A percentile compares a stretch with the other conserved stretches of the same genome.
Conservation (phyloP, 2,329 filamentous ascomycete species). For the Phaeophleospora eucalypticola region DNA sequence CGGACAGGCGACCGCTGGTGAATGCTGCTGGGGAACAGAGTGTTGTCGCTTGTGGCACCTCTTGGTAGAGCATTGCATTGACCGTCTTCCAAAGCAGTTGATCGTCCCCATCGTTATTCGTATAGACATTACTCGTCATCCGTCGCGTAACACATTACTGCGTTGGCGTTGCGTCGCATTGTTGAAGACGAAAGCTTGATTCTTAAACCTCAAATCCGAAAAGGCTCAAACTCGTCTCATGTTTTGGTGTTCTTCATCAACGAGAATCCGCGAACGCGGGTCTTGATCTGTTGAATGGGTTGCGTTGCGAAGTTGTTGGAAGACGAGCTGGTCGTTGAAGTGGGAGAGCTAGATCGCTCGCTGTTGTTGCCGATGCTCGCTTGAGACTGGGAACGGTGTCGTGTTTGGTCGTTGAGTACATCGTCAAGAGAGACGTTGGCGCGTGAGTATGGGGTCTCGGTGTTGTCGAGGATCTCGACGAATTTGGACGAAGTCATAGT, state of each 20-base stretch:
- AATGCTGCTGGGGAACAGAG: too few relatives aligned
- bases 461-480: constrained; percentile 34
- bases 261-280: constrained; percentile 15
- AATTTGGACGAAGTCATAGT: constrained; percentile 35
- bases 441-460: constrained; percentile 28
- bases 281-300: constrained; percentile 13
- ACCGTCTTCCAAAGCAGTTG: too few relatives aligned
- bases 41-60: too few relatives aligned
- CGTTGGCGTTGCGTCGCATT: background rate
- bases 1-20: too few relatives aligned
- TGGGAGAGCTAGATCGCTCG: constrained; percentile 16
- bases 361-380: constrained; percentile 20
- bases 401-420: constrained; percentile 30
- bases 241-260: constrained; percentile 14
- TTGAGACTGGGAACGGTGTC: constrained; percentile 29
- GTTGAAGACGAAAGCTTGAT: background rate
- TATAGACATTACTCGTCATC: constrained; percentile 1
- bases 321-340: constrained; percentile 8
- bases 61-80: too few relatives aligned
- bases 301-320: constrained; percentile 6
- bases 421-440: constrained; percentile 35
- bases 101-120: background rate
- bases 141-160: background rate
- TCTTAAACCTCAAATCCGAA: background rate
- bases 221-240: background rate